Evolutionary conservation across 139 green algal genomes (phyloP).

Genomic region (Volvox africanus): DNA sequence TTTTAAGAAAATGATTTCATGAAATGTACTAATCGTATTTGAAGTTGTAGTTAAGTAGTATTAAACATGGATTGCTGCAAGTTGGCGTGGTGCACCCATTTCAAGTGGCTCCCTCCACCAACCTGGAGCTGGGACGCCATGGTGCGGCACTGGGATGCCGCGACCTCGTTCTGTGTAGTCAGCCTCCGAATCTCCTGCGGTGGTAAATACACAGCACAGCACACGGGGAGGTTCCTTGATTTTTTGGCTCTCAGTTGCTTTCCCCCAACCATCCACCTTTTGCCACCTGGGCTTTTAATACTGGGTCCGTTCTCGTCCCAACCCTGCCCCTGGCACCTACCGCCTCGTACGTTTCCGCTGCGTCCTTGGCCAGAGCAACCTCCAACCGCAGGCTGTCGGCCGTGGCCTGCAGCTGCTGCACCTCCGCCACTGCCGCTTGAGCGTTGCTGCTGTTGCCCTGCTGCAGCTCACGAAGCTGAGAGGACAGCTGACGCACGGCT

Average conservation of each 20-base stretch:
- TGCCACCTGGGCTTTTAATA: too few species aligned
- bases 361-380: conserved; percentile 3
- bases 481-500: not conserved
- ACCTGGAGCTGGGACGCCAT: conserved; percentile 19
- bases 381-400: not conserved
- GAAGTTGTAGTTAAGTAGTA: too few species aligned
- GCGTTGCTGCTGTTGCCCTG: not conserved
- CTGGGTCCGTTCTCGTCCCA: not conserved
- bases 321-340: not conserved
- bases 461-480: conserved; percentile 40
- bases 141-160: not conserved
- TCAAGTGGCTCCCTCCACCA: not conserved
- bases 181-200: conserved; percentile 25
- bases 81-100: too few species aligned
- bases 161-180: conserved; percentile 32
- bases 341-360: not conserved
- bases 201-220: too few species aligned
- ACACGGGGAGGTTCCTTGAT: too few species aligned
- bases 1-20: too few species aligned
- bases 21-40: too few species aligned
- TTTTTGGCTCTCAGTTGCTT: too few species aligned
- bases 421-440: not conserved
- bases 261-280: too few species aligned
- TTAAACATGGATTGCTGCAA: too few species aligned
- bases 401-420: not conserved